Evolutionary conservation across 768 basidiomycete genomes (phyloP).

Genomic region (Rhizopogon vulgaris): DNA sequence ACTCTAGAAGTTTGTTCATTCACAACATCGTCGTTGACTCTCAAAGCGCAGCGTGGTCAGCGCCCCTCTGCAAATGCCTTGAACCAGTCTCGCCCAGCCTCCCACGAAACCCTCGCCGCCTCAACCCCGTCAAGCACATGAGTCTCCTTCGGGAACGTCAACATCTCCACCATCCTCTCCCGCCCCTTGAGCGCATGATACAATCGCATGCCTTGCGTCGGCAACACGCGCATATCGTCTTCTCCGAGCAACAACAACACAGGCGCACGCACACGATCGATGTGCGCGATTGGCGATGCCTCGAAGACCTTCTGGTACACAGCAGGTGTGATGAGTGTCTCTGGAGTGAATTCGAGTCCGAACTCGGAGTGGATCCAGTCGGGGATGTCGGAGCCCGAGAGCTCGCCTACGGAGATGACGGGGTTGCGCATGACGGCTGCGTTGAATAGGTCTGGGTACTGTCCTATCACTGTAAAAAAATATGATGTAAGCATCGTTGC

Average conservation of each 20-base stretch:
- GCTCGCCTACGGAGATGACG: constrained; percentile 55
- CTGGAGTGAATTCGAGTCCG: constrained; percentile 27
- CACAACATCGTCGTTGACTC: too few relatives aligned
- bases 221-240: constrained; percentile 55
- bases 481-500: neutral
- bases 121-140: constrained; percentile 65
- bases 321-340: constrained; percentile 37
- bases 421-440: constrained; percentile 66
- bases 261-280: constrained; percentile 43
- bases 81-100: constrained; percentile 50
- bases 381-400: constrained; percentile 56
- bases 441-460: constrained; percentile 53
- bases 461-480: constrained; percentile 47
- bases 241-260: constrained; percentile 58
- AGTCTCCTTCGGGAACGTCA: constrained; percentile 54
- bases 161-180: constrained; percentile 44
- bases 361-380: constrained; percentile 55
- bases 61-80: constrained; percentile 11
- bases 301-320: constrained; percentile 37
- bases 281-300: constrained; percentile 51
- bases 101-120: constrained; percentile 45
- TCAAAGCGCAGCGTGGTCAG: too few relatives aligned
- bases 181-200: constrained; percentile 59
- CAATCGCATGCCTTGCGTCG: constrained; percentile 54
- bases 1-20: too few relatives aligned